Conservation (phyloP, 345 rosid species). For the Eucalyptus decipiens region DNA sequence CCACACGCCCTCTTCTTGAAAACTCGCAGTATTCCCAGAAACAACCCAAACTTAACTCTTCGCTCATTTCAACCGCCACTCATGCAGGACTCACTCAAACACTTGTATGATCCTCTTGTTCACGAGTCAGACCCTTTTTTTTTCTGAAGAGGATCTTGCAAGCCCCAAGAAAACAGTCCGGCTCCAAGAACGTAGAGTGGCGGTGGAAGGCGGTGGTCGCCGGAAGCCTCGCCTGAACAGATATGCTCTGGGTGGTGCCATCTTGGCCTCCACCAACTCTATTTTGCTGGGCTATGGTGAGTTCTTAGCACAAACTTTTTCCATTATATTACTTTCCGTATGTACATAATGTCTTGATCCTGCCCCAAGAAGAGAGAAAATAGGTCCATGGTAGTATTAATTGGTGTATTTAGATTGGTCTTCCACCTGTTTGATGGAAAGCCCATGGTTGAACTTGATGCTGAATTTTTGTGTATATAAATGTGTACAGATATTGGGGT, state of each 20-base stretch:
- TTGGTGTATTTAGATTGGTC: background rate
- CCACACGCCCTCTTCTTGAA: background rate
- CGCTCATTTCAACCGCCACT: background rate
- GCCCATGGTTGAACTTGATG: background rate
- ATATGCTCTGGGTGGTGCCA: slow-evolving; percentile 37
- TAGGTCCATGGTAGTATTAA: background rate
- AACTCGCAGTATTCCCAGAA: background rate
- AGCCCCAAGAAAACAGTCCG: background rate
- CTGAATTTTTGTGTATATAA: background rate
- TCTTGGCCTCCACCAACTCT: slow-evolving; percentile 57
- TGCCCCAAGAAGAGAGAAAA: background rate
- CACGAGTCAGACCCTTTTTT: background rate
- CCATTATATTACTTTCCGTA: background rate
- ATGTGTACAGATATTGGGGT: background rate
- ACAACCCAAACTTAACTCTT: background rate
- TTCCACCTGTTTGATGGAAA: background rate
- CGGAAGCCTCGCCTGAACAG: slow-evolving; percentile 14
- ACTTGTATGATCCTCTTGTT: background rate
- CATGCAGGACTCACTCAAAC: background rate
- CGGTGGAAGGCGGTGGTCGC: background rate
- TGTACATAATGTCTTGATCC: background rate
- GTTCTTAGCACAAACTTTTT: background rate
- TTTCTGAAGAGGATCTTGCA: background rate
- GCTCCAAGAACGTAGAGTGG: background rate
- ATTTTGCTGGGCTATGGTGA: slow-evolving; percentile 57